Evolutionary conservation across 805 yeast species (phyloP), one percentile per base, ranked within the genome.

Genomic region (Yamadazyma ubonensis): DNA sequence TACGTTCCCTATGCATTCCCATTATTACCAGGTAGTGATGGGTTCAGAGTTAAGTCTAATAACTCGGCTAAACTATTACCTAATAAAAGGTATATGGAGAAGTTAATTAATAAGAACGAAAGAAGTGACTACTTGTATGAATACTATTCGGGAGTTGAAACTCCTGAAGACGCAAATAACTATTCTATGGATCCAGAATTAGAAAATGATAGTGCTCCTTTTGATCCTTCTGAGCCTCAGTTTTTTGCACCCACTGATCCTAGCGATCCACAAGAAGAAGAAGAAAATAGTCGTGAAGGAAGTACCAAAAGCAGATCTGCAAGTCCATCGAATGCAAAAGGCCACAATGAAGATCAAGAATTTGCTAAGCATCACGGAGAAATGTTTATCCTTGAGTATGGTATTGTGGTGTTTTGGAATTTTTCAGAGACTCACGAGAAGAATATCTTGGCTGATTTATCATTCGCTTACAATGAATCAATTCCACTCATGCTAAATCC

Each of bases 371-470:
- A 82, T 57, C 72, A 69, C 39, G 91, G 96, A 0, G 98, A 91
- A 54, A 75, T 93, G 71, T 93, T 93, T 54, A 76, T 93, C 10
- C 80, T 91, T 57, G 81, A 79, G 38, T 93, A 93, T 58, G 99
- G 99, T 15, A 95, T 91, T 10, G 88, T 93, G n/a, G 97, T 93
- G 15, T 90, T 93, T 55, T 93, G 99, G 99, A 93, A 93, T 55
- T 89, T 93, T 52, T 80, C 91, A 2, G 96, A 89, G 56, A 71
- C 78, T 6, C 96, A 93, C 56, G 99, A 93, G 54, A 89, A 89
- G 65, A 93, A 91, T 53, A 79, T 93, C 14, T 71, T 93, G 40
- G 98, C 97, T 1, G 99, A 93, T 55, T 70, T 93, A 47, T 84
- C 82, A n/a, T 80, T 84, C 63, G 87, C 87, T 5, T 58, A 64